Evolutionary conservation across 129 eudicot genomes (phyloP).

Genomic region (Lactuca saligna): DNA sequence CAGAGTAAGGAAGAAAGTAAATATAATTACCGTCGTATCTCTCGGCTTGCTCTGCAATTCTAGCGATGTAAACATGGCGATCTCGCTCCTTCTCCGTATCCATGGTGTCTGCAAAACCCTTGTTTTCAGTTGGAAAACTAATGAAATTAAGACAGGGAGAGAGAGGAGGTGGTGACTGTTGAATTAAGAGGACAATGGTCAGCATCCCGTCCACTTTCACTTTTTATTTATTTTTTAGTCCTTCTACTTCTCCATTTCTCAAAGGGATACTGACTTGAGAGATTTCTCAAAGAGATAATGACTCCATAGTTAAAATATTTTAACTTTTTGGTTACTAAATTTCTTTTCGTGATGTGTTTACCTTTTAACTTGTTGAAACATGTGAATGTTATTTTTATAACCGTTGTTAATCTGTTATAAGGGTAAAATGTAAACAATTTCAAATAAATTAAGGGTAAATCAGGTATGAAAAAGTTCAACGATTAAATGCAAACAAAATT

Average conservation of each 20-base stretch:
- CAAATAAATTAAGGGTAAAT: too few relatives aligned
- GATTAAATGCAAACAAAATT: too few relatives aligned
- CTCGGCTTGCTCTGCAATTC: slow-evolving; percentile 56
- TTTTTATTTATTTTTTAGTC: background rate
- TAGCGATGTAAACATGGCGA: slow-evolving; percentile 47
- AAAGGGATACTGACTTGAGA: too few relatives aligned
- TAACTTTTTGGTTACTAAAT: too few relatives aligned
- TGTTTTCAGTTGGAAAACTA: slow-evolving; percentile 4
- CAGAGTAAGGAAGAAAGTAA: background rate
- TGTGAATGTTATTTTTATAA: too few relatives aligned
- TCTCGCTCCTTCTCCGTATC: slow-evolving; percentile 38
- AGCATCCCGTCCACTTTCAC: slow-evolving; percentile 14
- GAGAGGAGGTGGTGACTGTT: background rate
- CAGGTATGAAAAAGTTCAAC: too few relatives aligned
- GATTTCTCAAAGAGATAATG: too few relatives aligned
- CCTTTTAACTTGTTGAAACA: too few relatives aligned
- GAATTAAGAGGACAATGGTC: slow-evolving; percentile 12
- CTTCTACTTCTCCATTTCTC: background rate
- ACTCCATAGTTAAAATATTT: too few relatives aligned
- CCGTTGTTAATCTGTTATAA: too few relatives aligned
- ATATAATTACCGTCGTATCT: slow-evolving; percentile 41
- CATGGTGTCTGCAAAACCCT: slow-evolving; percentile 19
- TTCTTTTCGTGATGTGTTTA: too few relatives aligned
- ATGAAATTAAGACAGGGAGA: background rate
- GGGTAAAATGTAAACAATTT: too few relatives aligned